Conservation (phyloP, 805 yeast genomes). For the Saturnispora kantuleensis region DNA sequence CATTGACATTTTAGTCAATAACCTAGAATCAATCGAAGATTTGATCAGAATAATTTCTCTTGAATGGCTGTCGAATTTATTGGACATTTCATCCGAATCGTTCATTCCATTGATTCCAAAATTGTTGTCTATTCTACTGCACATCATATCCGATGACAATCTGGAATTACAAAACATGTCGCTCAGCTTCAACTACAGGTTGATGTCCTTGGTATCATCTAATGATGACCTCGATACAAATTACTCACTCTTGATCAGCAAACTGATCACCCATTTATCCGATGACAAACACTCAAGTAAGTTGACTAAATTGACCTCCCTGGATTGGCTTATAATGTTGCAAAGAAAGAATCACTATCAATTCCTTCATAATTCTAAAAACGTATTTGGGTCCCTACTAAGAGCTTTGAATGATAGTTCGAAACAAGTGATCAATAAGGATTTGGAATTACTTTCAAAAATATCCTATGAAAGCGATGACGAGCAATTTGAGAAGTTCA, state of each 20-base stretch:
- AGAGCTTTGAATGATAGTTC: constrained; percentile 62
- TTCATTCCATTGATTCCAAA: constrained; percentile 68
- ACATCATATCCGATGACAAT: constrained; percentile 47
- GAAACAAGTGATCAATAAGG: constrained; percentile 68
- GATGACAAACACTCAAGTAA: constrained; percentile 1
- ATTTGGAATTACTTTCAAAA: constrained; percentile 60
- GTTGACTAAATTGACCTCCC: constrained; percentile 68
- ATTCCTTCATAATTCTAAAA: constrained; percentile 45
- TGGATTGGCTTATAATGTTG: constrained; percentile 84
- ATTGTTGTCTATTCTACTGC: constrained; percentile 56
- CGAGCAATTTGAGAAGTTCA: constrained; percentile 63
- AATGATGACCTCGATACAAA: constrained; percentile 27
- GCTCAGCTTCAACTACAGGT: constrained; percentile 42
- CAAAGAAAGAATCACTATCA: constrained; percentile 59
- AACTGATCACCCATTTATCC: constrained; percentile 49
- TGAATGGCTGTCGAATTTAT: constrained; percentile 69
- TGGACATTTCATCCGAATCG: constrained; percentile 66
- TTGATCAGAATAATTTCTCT: constrained; percentile 73
- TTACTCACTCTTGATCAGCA: constrained; percentile 54
- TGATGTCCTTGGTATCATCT: constrained; percentile 40
- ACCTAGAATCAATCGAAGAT: constrained; percentile 61
- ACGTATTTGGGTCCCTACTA: constrained; percentile 66
- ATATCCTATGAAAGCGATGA: constrained; percentile 66
- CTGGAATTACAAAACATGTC: constrained; percentile 45
- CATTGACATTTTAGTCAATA: constrained; percentile 71